Base-by-base conservation (phyloP, 805 yeast genomes). In the Candida nanaspora region DNA sequence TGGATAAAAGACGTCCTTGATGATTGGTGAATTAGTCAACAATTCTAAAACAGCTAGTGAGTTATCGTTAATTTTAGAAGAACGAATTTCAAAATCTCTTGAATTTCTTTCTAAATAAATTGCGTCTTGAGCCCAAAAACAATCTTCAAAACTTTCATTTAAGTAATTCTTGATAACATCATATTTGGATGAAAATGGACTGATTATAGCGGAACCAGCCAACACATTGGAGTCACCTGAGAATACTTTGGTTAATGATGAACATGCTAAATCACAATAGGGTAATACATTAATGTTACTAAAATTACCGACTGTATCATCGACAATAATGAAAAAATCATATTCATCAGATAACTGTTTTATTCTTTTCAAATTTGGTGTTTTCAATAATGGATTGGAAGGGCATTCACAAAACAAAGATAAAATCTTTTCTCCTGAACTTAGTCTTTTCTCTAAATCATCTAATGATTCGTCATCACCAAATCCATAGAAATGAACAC, bases 141-240 rank as follows among this genome's bases (percentile, higher is more conserved):
- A 62, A 53, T 91, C 97, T 50, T 79, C 86, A 57, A 74, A 86
- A 35, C 71, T 70, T 8, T 68, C 65, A 41, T 70, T 52, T 49
- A 79, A 67, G 49, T 71, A 71, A 31, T 57, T 42, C 54, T 80
- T 80, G 42, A 86, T 70, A 41, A 40, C 44, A 2, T 49, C 42
- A 63, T 75, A 88, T 46, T 53, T 61, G 33, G 59, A 62, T 8
- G 89, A 72, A 6, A 67, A 52, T 5, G 89, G 83, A 55, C 91
- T 93, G 51, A 93, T 64, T 6, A 87, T 80, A 46, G 89, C 61
- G 11, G 91, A 80, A 3, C 98, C 98, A 0, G 88, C 96, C 91
- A 91, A 85, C 39, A 91, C 97, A 55, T 91, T 88, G 26, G 95
- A 82, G 58, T 87, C 96, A 20, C 98, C 97, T 29, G 91, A 80